Conservation (phyloP, 805 yeast genomes). For the Saccharomycopsis schoenii region DNA sequence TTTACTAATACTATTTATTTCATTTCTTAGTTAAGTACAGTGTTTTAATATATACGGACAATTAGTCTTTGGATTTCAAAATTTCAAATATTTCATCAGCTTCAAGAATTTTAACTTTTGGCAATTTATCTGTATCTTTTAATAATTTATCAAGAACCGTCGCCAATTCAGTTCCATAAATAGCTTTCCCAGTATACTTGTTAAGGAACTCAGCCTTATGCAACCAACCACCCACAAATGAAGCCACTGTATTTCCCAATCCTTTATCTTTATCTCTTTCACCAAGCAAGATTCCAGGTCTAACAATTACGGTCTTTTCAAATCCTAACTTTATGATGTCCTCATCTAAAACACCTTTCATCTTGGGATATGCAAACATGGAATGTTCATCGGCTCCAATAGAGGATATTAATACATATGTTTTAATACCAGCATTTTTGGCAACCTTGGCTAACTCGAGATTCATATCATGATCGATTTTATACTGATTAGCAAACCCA, state of each 20-base stretch:
- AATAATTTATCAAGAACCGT: conserved; percentile 40
- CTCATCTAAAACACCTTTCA: conserved; percentile 72
- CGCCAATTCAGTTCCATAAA: conserved; percentile 60
- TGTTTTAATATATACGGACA: neutral
- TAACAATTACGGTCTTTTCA: conserved; percentile 60
- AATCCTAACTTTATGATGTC: conserved; percentile 54
- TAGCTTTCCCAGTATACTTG: conserved; percentile 31
- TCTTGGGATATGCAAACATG: conserved; percentile 45
- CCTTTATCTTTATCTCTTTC: conserved; percentile 38
- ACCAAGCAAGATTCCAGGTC: conserved; percentile 73
- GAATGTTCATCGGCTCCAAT: conserved; percentile 54
- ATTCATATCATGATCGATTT: conserved; percentile 69
- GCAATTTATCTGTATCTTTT: conserved; percentile 19
- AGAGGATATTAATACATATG: conserved; percentile 60
- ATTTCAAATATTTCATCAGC: neutral
- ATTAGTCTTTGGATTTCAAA: neutral
- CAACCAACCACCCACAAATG: conserved; percentile 26
- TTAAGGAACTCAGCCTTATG: conserved; percentile 23
- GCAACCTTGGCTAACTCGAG: conserved; percentile 64
- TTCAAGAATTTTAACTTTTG: conserved; percentile 18
- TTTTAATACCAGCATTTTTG: conserved; percentile 53
- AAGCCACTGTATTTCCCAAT: conserved; percentile 25
- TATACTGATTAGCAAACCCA: conserved; percentile 53
- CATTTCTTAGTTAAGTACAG: neutral
- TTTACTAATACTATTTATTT: neutral